These are phyloP conservation scores for Aureobasidium sp. DNA, from an alignment of 2,329 filamentous ascomycete genomes.

Conservation along the genomic window DNA sequence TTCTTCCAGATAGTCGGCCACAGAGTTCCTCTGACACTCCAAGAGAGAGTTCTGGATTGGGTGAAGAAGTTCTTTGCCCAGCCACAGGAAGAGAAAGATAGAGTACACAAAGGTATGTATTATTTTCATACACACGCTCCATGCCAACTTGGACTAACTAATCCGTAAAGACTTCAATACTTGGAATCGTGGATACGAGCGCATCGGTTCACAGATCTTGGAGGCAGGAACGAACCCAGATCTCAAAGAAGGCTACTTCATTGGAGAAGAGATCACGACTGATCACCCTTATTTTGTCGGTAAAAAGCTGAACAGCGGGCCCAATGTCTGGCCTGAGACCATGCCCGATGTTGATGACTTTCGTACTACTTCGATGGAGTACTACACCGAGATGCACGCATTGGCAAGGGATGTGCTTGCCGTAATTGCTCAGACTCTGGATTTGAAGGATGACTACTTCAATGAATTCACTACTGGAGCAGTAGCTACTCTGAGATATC, in stretches of 20 bases:
- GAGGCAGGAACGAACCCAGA: constrained; percentile 38
- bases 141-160: neutral
- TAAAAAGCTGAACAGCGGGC: constrained; percentile 17
- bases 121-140: neutral
- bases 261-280: constrained; percentile 34
- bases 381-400: neutral
- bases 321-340: constrained; percentile 32
- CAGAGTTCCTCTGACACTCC: constrained; percentile 33
- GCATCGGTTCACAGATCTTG: constrained; percentile 37
- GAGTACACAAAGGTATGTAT: constrained; percentile 12
- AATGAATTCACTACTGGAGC: constrained; percentile 31
- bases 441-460: constrained; percentile 22
- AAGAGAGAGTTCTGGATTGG: constrained; percentile 33
- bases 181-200: constrained; percentile 37
- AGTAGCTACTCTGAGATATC: constrained; percentile 35
- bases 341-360: neutral
- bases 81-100: constrained; percentile 36
- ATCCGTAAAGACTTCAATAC: constrained; percentile 16
- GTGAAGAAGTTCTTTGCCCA: constrained; percentile 37
- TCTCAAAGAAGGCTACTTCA: constrained; percentile 36
- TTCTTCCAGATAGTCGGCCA: constrained; percentile 43
- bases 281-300: neutral
- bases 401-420: neutral
- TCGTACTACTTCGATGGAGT: neutral
- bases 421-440: neutral